Evolutionary conservation across 2,329 filamentous ascomycete genomes (phyloP).

Genomic region (Diaporthe nobilis): DNA sequence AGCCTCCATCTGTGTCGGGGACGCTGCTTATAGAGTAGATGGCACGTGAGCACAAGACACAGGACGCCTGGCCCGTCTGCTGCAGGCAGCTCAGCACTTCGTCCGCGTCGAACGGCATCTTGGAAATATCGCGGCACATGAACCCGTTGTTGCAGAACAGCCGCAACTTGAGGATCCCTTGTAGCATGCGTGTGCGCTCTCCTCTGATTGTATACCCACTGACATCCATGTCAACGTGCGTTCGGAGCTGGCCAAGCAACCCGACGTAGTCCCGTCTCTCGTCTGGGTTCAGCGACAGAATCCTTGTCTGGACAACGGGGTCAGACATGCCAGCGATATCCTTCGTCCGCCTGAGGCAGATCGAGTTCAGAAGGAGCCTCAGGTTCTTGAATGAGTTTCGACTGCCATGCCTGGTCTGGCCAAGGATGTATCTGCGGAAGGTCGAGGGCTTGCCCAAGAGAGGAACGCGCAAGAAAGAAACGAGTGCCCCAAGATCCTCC

Average conservation of each 20-base stretch:
- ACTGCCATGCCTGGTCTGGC: slow-evolving; percentile 53
- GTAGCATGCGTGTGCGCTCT: slow-evolving; percentile 58
- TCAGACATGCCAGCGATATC: slow-evolving; percentile 50
- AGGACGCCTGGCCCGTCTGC: neutral
- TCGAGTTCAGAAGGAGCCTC: slow-evolving; percentile 52
- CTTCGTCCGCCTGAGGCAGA: slow-evolving; percentile 59
- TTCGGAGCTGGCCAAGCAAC: neutral
- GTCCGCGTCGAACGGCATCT: neutral
- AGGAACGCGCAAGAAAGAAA: slow-evolving; percentile 61
- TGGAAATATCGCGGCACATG: neutral
- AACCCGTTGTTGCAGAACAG: slow-evolving; percentile 64
- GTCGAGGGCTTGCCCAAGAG: slow-evolving; percentile 57
- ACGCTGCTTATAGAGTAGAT: slow-evolving; percentile 10
- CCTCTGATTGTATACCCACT: slow-evolving; percentile 51
- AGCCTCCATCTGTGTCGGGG: neutral
- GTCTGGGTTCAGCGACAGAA: neutral
- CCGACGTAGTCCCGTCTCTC: neutral
- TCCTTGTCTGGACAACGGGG: neutral
- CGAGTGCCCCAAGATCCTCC: slow-evolving; percentile 65
- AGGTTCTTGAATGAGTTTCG: slow-evolving; percentile 49
- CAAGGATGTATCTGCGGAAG: slow-evolving; percentile 61
- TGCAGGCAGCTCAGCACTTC: slow-evolving; percentile 11
- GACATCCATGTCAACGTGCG: neutral
- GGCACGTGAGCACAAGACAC: neutral
- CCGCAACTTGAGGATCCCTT: slow-evolving; percentile 60